phyloP scores from a whole-genome alignment of 164 flowering plant genomes.

The Houttuynia cordata region DNA sequence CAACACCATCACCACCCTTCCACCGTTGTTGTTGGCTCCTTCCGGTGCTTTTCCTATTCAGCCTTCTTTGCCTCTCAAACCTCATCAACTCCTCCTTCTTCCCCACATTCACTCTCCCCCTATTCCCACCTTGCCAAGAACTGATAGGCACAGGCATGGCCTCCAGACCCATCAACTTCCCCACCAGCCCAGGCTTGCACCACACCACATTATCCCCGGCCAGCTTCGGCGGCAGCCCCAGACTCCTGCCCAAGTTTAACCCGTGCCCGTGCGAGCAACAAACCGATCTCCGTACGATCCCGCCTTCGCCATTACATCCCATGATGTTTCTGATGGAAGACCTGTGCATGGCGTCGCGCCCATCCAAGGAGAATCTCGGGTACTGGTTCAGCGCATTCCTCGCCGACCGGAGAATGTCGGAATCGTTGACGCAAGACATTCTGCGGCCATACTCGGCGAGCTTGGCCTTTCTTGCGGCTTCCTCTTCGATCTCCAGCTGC shows the following conservation, averaged over 20 bases:
- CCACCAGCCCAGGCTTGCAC: slow-evolving; percentile 86
- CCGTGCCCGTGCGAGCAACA: not conserved
- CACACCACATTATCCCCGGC: slow-evolving; percentile 71
- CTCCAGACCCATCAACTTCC: slow-evolving; percentile 86
- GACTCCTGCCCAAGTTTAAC: slow-evolving; percentile 11
- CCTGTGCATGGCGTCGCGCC: slow-evolving; percentile 73
- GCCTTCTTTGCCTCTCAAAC: slow-evolving; percentile 17
- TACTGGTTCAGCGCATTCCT: slow-evolving; percentile 85
- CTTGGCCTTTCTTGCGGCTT: slow-evolving; percentile 29
- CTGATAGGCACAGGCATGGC: slow-evolving; percentile 57
- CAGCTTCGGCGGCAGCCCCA: slow-evolving; percentile 27
- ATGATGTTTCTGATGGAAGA: slow-evolving; percentile 47
- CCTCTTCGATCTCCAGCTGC: slow-evolving; percentile 69
- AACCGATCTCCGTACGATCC: slow-evolving; percentile 13
- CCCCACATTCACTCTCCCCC: slow-evolving; percentile 12
- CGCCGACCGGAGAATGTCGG: slow-evolving; percentile 70
- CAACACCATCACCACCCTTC: too few relatives aligned
- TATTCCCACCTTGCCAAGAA: not conserved
- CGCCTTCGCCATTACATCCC: slow-evolving; percentile 7
- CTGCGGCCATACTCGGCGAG: slow-evolving; percentile 22
- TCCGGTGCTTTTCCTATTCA: not conserved
- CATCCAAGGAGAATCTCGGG: slow-evolving; percentile 88
- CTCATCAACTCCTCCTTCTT: slow-evolving; percentile 25
- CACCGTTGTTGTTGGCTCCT: not conserved
- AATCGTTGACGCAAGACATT: slow-evolving; percentile 74